Conservation (phyloP, 768 basidiomycete species). For the Cantharellus cinnabarinus region DNA sequence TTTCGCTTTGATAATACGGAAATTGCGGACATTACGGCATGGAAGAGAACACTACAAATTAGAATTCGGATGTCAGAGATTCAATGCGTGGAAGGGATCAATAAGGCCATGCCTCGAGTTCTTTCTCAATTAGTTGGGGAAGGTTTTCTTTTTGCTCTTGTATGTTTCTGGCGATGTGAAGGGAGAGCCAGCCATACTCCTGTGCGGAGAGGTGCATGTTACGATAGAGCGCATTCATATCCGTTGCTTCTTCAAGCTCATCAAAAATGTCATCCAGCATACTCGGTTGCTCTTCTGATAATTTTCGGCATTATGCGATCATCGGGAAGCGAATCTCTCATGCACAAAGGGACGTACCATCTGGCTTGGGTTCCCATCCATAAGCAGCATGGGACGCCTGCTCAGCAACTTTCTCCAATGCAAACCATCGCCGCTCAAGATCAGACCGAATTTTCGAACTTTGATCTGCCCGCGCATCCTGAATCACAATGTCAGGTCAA, state of each 20-base stretch:
- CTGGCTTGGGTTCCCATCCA: constrained; percentile 11
- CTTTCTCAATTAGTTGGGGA: constrained; percentile 43
- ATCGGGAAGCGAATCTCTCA: no score
- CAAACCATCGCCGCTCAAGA: neutral
- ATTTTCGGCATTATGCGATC: neutral
- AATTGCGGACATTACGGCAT: constrained; percentile 49
- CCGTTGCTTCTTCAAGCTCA: constrained; percentile 24
- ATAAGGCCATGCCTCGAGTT: constrained; percentile 37
- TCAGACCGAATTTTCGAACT: neutral
- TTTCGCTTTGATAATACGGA: constrained; percentile 48
- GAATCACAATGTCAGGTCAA: neutral
- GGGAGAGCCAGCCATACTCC: constrained; percentile 32
- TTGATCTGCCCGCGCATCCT: neutral
- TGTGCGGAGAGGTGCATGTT: constrained; percentile 1
- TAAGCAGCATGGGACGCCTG: constrained; percentile 18
- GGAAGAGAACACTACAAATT: constrained; percentile 36
- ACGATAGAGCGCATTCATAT: constrained; percentile 1
- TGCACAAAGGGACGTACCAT: constrained; percentile 1
- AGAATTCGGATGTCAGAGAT: neutral
- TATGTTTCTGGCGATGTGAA: constrained; percentile 28
- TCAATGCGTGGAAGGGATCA: neutral
- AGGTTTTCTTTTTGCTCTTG: constrained; percentile 30
- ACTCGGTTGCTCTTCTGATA: neutral
- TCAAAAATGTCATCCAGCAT: neutral
- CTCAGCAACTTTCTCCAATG: constrained; percentile 16